Evolutionary conservation across 2,329 filamentous ascomycete species (phyloP), one percentile per base, ranked within the genome.

Genomic region (Pseudogymnoascus sp.): DNA sequence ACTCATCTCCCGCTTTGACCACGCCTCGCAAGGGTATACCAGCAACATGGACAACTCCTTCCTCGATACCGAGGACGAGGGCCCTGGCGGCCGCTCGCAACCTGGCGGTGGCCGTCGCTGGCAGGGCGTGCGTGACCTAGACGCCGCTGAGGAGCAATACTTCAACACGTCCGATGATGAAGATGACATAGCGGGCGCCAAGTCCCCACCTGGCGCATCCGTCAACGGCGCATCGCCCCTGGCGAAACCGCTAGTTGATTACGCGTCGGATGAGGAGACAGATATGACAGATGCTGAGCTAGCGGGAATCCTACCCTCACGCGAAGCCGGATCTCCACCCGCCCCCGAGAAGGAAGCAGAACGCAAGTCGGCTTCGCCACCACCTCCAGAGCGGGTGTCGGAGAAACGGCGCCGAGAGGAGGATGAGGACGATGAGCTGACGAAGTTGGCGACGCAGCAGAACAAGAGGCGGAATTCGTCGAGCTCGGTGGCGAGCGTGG

Each of bases 351-450:
- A 47, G 22, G 41, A 47, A 15, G 41, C 4, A n/a, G 41, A 47
- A 22, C 41, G 22, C 41, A 47, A 47, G 25, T 47, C 41, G 7
- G 66, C 74, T 35, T 62, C 64, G 12, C 69, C 70, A 5, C 67
- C 75, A 22, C 87, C 88, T 3, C 88, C 87, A 0, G 91, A 96
- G 73, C 83, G 90, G 60, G 75, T 96, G 15, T 88, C 91, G 0
- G 90, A 96, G 72, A 97, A 97, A 75, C 87, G 93, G 57, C 84
- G 93, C 57, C 84, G 94, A 68, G 92, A 96, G 71, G 93, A 97
- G 62, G 91, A 96, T 64, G 93, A 97, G 50, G 92, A 96, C 61
- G 92, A 97, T 66, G 90, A 93, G 69, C 76, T 97, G n/a, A 86
- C 86, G 60, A 96, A 94, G 74, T 80, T 97, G 68, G 85, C 90